A percentile compares a stretch with the other conserved stretches of the same genome.
Conservation (phyloP, 192 early-diverging fungal genomes). For the Spinellus fusiger region DNA sequence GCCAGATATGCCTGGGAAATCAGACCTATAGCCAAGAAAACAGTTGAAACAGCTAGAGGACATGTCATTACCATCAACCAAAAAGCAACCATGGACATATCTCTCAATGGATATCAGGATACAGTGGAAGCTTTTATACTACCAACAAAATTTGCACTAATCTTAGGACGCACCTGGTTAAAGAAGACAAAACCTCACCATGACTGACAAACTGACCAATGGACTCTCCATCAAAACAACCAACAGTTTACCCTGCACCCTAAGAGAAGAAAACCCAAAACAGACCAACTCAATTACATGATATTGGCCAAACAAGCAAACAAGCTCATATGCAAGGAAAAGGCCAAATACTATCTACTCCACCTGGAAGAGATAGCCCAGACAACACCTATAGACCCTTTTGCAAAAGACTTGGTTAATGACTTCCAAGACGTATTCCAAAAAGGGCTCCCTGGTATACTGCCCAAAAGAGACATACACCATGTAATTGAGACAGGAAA, state of each 20-base stretch:
- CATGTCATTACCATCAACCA: too few relatives aligned
- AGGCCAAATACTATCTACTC: background rate
- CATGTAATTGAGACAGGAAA: slow-evolving; percentile 5
- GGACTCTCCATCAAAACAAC: background rate
- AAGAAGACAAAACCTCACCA: background rate
- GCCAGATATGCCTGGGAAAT: too few relatives aligned
- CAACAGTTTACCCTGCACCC: too few relatives aligned
- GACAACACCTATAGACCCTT: background rate
- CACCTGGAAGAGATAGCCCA: background rate
- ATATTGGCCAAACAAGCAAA: too few relatives aligned
- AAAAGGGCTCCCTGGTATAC: background rate
- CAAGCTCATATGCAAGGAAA: background rate
- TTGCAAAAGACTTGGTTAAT: background rate
- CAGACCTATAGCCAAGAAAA: too few relatives aligned
- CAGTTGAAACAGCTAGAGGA: too few relatives aligned
- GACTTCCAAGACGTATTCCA: background rate
- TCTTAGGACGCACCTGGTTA: slow-evolving; percentile 4
- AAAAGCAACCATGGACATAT: background rate
- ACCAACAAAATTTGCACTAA: too few relatives aligned
- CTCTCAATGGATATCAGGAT: background rate
- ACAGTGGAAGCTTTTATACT: slow-evolving; percentile 1
- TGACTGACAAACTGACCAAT: background rate
- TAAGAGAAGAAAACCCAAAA: too few relatives aligned
- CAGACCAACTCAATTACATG: too few relatives aligned
- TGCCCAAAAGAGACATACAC: background rate